Conservation (phyloP, 148 eudicot species). For the Simmondsia chinensis region DNA sequence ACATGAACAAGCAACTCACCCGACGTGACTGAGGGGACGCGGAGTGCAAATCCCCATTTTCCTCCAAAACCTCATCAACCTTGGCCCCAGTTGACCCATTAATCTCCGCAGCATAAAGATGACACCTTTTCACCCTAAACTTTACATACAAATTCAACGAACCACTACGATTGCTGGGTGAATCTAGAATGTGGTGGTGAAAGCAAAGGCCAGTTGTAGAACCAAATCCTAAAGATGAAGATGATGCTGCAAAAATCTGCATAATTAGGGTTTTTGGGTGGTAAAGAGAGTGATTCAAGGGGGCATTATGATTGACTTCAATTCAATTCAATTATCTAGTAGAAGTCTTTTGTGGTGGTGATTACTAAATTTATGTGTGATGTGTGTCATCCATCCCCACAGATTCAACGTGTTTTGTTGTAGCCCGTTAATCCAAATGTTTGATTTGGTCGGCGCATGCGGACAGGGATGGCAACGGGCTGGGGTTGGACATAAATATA, state of each 20-base stretch:
- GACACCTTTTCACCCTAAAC: conserved; percentile 13
- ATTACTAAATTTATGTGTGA: too few relatives aligned
- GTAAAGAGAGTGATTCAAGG: too few relatives aligned
- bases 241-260: conserved; percentile 39
- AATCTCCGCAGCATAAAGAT: conserved; percentile 9
- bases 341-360: too few relatives aligned
- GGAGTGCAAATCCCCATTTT: conserved; percentile 9
- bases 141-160: conserved; percentile 7
- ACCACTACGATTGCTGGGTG: conserved; percentile 6
- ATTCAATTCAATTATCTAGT: too few relatives aligned
- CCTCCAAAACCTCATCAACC: conserved; percentile 24
- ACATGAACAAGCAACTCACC: conserved; percentile 68
- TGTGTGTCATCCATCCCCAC: too few relatives aligned
- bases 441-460: too few relatives aligned
- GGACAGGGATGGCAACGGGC: too few relatives aligned
- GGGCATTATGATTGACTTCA: too few relatives aligned
- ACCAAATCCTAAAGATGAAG: conserved; percentile 29
- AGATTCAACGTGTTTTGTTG: too few relatives aligned
- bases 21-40: conserved; percentile 25
- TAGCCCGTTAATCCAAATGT: too few relatives aligned
- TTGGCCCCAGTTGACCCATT: conserved; percentile 30
- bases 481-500: too few relatives aligned
- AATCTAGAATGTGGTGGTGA: conserved; percentile 22
- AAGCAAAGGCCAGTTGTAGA: conserved; percentile 26
- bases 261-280: conserved; percentile 2